phyloP scores from a whole-genome alignment of 2,329 filamentous ascomycete genomes.

The Nigrospora sphaerica region DNA sequence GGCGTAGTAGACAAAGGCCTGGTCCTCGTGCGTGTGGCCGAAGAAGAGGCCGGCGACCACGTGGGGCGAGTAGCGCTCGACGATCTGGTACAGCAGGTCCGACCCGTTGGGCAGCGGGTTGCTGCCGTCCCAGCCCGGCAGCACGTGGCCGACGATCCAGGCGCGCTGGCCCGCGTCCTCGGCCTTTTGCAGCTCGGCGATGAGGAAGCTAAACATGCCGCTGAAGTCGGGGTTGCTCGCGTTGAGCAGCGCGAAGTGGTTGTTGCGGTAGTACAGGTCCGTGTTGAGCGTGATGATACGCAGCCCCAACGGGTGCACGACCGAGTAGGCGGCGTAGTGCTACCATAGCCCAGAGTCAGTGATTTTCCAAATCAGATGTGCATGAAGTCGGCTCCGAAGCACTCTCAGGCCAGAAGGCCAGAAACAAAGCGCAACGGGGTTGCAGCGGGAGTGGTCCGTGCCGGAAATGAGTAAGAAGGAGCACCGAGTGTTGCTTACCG shows the following conservation, averaged over 20 bases:
- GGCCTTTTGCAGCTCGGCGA: conserved; percentile 32
- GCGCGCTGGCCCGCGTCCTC: conserved; percentile 31
- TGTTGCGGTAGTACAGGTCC: conserved; percentile 37
- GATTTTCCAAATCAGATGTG: too few species aligned
- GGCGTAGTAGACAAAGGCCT: conserved; percentile 34
- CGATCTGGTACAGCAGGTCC: conserved; percentile 31
- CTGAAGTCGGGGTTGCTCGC: conserved; percentile 31
- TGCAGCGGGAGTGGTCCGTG: too few species aligned
- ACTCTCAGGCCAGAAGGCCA: too few species aligned
- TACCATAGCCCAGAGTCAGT: too few species aligned
- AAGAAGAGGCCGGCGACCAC: conserved; percentile 35
- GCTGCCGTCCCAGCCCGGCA: conserved; percentile 47
- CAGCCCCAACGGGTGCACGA: conserved; percentile 43
- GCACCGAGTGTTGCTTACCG: too few species aligned
- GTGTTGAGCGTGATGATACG: conserved; percentile 39
- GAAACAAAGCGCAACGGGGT: too few species aligned
- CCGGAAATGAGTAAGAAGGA: too few species aligned
- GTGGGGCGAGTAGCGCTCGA: conserved; percentile 33
- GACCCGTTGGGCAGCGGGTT: conserved; percentile 41
- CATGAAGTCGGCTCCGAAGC: too few species aligned
- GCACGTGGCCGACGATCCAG: conserved; percentile 38
- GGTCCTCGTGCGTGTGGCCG: conserved; percentile 34
- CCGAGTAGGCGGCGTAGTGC: conserved; percentile 51
- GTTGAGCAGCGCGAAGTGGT: conserved; percentile 31
- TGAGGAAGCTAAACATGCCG: conserved; percentile 33